A percentile compares a stretch with the other conserved stretches of the same genome.
phyloP scores from a whole-genome alignment of 192 early-diverging fungal species.

The Gorgonomyces haynaldii region DNA sequence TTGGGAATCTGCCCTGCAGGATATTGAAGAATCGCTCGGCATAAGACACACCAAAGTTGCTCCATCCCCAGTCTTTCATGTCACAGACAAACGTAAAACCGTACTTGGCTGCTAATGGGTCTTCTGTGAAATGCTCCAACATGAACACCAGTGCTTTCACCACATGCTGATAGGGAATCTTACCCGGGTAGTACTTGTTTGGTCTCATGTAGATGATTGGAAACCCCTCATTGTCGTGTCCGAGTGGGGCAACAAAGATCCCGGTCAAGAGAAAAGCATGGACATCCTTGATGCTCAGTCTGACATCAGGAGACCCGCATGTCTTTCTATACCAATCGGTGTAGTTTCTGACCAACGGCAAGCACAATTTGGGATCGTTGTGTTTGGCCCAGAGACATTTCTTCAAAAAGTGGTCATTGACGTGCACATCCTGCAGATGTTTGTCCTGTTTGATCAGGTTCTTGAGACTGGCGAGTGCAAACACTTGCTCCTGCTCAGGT shows the following conservation, averaged over 20 bases:
- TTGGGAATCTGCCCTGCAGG: slow-evolving; percentile 3
- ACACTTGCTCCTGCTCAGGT: too few relatives aligned
- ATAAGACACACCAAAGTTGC: slow-evolving; percentile 2
- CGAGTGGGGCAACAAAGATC: not conserved
- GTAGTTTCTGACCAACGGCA: not conserved
- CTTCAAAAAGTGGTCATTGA: too few relatives aligned
- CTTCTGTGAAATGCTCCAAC: not conserved
- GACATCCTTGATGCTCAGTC: slow-evolving; percentile 4
- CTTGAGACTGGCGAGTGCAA: too few relatives aligned
- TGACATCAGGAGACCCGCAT: not conserved
- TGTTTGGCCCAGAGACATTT: slow-evolving; percentile 8
- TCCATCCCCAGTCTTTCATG: slow-evolving; percentile 10
- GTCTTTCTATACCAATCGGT: slow-evolving; percentile 4
- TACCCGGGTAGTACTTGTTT: not conserved
- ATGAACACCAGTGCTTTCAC: slow-evolving; percentile 6
- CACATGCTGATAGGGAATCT: slow-evolving; percentile 6
- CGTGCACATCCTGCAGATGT: too few relatives aligned
- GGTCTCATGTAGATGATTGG: slow-evolving; percentile 6
- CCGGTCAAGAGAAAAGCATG: slow-evolving; percentile 4
- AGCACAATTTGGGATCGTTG: slow-evolving; percentile 5
- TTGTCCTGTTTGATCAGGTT: too few relatives aligned
- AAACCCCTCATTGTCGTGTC: not conserved
- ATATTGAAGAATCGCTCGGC: slow-evolving; percentile 5
- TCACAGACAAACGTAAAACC: slow-evolving; percentile 7
- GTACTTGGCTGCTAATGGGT: slow-evolving; percentile 4